phyloP scores from a whole-genome alignment of 2,329 filamentous ascomycete species.

The Colletotrichum sp. region DNA sequence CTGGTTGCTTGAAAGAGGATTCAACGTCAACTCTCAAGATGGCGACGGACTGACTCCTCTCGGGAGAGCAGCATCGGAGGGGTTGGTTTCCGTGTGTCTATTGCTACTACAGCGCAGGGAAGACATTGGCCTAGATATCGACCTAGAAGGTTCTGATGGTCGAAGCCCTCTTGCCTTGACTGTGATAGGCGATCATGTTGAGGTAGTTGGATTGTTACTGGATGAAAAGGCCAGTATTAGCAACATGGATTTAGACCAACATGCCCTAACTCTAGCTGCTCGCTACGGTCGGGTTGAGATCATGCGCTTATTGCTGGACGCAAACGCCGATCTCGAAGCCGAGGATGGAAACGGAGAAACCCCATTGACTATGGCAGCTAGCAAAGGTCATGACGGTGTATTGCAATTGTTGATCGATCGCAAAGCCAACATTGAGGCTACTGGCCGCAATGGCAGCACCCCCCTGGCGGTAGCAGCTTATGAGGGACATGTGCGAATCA shows the following conservation, averaged over 20 bases:
- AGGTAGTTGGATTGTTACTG: no score
- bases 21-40: not conserved
- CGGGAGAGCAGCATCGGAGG: not conserved
- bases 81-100: rapidly evolving
- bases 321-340: not conserved
- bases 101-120: not conserved
- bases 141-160: not conserved
- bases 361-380: not conserved
- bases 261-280: not conserved
- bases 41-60: not conserved
- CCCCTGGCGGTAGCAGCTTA: not conserved
- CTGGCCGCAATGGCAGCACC: not conserved
- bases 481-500: not conserved
- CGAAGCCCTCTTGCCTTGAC: not conserved
- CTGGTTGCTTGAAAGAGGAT: not conserved
- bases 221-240: not conserved
- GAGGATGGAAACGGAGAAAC: not conserved
- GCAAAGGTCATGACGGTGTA: not conserved
- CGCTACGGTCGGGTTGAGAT: not conserved
- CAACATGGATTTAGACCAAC: not conserved
- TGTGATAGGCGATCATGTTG: not conserved
- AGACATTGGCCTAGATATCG: not conserved
- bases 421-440: not conserved
- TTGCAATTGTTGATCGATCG: not conserved
- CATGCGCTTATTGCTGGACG: rapidly evolving